These are phyloP conservation scores for Argentina anserina DNA, from an alignment of 306 rosid genomes.

Conservation along the genomic window DNA sequence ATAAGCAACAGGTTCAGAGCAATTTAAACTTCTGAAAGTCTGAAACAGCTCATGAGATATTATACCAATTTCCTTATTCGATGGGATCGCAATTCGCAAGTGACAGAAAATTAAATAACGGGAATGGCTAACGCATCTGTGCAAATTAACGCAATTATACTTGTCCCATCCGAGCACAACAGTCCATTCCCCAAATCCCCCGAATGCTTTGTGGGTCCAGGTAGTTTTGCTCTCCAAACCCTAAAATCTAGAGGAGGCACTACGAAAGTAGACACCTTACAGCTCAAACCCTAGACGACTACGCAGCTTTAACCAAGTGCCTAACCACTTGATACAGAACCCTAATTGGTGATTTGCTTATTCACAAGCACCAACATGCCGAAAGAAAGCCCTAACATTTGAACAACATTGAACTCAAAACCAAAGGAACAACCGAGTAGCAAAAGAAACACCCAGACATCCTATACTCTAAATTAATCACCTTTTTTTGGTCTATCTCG, in stretches of 20 bases:
- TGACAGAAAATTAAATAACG: no score
- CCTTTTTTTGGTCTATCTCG: no score
- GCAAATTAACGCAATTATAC: not conserved
- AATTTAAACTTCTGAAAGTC: not conserved
- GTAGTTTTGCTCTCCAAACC: no score
- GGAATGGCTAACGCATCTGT: not conserved
- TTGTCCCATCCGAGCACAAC: not conserved
- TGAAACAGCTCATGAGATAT: not conserved
- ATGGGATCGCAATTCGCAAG: not conserved
- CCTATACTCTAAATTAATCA: not conserved
- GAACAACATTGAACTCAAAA: no score
- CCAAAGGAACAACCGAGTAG: not conserved
- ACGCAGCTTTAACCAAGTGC: not conserved
- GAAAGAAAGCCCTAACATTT: not conserved
- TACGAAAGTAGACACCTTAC: not conserved
- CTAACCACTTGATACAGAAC: not conserved
- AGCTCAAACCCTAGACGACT: not conserved
- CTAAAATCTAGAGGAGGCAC: not conserved
- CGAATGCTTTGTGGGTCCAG: not conserved
- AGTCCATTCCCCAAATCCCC: not conserved
- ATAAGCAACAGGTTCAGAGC: not conserved
- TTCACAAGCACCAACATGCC: no score
- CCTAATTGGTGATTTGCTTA: not conserved
- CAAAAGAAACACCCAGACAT: not conserved
- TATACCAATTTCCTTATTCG: not conserved